These are phyloP conservation scores for Rhodamnia rubescens DNA, from an alignment of 345 rosid species.

Conservation along the genomic window DNA sequence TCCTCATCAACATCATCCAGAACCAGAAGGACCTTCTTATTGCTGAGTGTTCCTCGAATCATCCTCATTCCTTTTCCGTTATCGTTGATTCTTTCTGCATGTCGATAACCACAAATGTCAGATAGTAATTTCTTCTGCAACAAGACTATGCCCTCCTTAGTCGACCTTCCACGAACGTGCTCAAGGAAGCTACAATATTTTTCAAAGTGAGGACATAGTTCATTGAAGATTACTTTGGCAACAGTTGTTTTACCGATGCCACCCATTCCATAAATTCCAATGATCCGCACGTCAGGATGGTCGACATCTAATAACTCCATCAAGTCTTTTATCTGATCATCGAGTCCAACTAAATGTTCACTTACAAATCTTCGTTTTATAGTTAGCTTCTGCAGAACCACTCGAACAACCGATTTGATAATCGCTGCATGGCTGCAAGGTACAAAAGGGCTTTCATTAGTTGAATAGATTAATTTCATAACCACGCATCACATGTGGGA, in stretches of 20 bases:
- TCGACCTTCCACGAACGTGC: conserved; percentile 6
- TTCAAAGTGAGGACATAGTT: conserved; percentile 2
- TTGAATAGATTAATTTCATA: background rate
- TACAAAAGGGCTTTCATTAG: background rate
- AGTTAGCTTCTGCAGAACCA: background rate
- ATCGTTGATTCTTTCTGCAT: accelerated
- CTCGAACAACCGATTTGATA: background rate
- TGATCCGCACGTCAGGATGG: background rate
- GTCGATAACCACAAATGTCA: accelerated
- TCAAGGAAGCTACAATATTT: conserved; percentile 9
- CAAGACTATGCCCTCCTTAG: background rate
- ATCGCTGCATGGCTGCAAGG: background rate
- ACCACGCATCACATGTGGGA: background rate
- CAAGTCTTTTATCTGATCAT: background rate
- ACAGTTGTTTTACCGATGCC: conserved; percentile 2
- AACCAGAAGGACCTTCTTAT: background rate
- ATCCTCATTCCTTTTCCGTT: background rate
- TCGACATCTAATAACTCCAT: background rate
- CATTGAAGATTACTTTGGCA: background rate
- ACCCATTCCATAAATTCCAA: background rate
- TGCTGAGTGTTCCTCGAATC: background rate
- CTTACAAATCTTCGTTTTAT: background rate
- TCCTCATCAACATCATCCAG: background rate
- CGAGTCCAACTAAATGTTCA: background rate
- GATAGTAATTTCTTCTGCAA: background rate